phyloP scores from a whole-genome alignment of 2,329 filamentous ascomycete genomes.

The Pseudonectria foliicola region DNA sequence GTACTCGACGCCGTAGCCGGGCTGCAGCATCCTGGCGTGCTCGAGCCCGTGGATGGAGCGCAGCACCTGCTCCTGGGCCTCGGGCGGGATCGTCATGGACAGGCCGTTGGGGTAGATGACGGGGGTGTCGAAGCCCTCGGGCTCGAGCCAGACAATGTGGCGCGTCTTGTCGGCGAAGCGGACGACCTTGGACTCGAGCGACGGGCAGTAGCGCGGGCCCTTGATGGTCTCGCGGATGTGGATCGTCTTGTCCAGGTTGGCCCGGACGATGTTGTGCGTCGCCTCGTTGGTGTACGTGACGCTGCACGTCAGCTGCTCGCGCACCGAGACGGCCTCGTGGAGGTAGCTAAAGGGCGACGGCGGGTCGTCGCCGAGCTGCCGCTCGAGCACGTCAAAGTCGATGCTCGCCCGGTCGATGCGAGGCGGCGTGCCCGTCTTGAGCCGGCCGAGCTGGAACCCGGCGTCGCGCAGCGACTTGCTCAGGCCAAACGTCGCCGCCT shows the following conservation, averaged over 20 bases:
- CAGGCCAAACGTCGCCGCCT: slow-evolving; percentile 84
- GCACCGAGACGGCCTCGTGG: slow-evolving; percentile 68
- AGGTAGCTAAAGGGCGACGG: slow-evolving; percentile 89
- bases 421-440: slow-evolving; percentile 95
- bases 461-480: slow-evolving; percentile 85
- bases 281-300: slow-evolving; percentile 78
- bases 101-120: slow-evolving; percentile 94
- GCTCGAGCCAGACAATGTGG: slow-evolving; percentile 95
- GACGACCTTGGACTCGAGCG: slow-evolving; percentile 88
- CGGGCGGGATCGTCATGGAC: slow-evolving; percentile 90
- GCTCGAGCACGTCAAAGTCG: slow-evolving; percentile 63
- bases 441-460: slow-evolving; percentile 78
- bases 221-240: slow-evolving; percentile 95
- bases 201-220: slow-evolving; percentile 91
- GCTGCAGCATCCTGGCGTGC: slow-evolving; percentile 83
- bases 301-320: slow-evolving; percentile 79
- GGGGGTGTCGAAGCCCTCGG: slow-evolving; percentile 85
- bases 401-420: slow-evolving; percentile 77
- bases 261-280: slow-evolving; percentile 75
- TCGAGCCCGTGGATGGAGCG: slow-evolving; percentile 84
- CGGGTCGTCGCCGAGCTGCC: slow-evolving; percentile 75
- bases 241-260: slow-evolving; percentile 90
- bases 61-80: slow-evolving; percentile 79
- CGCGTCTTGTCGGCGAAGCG: slow-evolving; percentile 72
- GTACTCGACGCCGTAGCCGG: slow-evolving; percentile 96